phyloP scores from a whole-genome alignment of 495 filamentous ascomycete species.

The Chaetomidium leptoderma region DNA sequence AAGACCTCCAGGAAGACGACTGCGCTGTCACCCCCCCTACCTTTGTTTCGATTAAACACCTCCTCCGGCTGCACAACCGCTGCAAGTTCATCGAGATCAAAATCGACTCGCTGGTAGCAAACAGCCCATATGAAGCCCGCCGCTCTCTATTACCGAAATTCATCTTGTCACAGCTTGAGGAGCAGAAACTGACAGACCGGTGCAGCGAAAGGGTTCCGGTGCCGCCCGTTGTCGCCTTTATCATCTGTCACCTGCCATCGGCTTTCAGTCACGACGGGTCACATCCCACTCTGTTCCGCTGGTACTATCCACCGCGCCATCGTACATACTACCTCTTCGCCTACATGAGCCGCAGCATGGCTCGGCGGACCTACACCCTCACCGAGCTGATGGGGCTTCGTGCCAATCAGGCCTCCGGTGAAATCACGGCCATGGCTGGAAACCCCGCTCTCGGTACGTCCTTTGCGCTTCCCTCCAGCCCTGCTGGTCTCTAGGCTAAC shows the following conservation, averaged over 20 bases:
- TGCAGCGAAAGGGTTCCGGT: conserved; percentile 22
- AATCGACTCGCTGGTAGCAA: conserved; percentile 6
- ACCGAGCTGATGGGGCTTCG: conserved; percentile 38
- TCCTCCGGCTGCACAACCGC: conserved; percentile 10
- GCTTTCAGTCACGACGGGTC: conserved; percentile 2
- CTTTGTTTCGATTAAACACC: conserved; percentile 19
- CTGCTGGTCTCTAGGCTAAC: neutral
- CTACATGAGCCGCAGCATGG: conserved; percentile 32
- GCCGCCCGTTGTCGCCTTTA: conserved; percentile 25
- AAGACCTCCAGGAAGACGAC: conserved; percentile 16
- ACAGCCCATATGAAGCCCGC: neutral
- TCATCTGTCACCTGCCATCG: conserved; percentile 18
- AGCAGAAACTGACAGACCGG: conserved; percentile 31
- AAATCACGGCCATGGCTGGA: conserved; percentile 19
- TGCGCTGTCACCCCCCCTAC: conserved; percentile 11
- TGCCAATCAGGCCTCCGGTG: neutral
- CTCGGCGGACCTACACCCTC: conserved; percentile 33
- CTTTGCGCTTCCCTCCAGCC: neutral
- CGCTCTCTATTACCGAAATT: conserved; percentile 25
- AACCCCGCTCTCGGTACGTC: conserved; percentile 37
- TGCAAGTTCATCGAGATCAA: conserved; percentile 18
- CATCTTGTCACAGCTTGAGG: conserved; percentile 37
- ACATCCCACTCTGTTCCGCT: conserved; percentile 33
- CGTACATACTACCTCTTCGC: conserved; percentile 37
- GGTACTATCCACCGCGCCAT: conserved; percentile 21